Evolutionary conservation across 148 eudicot species (phyloP).

Genomic region (Chenopodium berlandieri): DNA sequence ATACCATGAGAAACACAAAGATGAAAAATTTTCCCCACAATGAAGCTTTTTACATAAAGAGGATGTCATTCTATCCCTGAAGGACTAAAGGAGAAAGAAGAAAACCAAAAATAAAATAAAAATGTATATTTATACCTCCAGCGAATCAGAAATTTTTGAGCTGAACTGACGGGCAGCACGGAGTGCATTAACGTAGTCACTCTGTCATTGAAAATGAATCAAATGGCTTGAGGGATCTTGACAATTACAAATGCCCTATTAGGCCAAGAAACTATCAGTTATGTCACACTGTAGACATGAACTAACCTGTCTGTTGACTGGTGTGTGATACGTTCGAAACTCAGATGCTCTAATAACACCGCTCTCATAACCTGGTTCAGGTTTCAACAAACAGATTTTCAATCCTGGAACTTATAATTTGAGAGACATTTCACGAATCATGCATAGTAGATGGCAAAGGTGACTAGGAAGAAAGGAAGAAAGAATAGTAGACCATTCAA

Average conservation of each 20-base stretch:
- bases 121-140: conserved; percentile 39
- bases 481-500: conserved; percentile 41
- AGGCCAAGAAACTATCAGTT: neutral
- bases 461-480: neutral
- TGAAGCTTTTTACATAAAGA: neutral
- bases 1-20: conserved; percentile 15
- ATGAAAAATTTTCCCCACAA: neutral
- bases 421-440: conserved; percentile 3
- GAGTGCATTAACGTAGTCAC: conserved; percentile 60
- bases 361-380: conserved; percentile 46
- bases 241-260: neutral
- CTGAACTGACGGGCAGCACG: conserved; percentile 67
- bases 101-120: neutral
- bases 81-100: neutral
- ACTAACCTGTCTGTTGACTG: conserved; percentile 59
- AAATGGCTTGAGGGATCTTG: conserved; percentile 6
- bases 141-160: conserved; percentile 48
- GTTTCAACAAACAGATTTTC: conserved; percentile 7
- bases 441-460: neutral
- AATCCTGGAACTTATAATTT: neutral
- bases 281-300: neutral
- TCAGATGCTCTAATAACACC: conserved; percentile 63
- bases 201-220: conserved; percentile 33
- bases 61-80: neutral
- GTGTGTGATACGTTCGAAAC: conserved; percentile 71